Evolutionary conservation across 164 flowering plant species (phyloP), one percentile per base, ranked within the genome.

Genomic region (Umbilicus rupestris): DNA sequence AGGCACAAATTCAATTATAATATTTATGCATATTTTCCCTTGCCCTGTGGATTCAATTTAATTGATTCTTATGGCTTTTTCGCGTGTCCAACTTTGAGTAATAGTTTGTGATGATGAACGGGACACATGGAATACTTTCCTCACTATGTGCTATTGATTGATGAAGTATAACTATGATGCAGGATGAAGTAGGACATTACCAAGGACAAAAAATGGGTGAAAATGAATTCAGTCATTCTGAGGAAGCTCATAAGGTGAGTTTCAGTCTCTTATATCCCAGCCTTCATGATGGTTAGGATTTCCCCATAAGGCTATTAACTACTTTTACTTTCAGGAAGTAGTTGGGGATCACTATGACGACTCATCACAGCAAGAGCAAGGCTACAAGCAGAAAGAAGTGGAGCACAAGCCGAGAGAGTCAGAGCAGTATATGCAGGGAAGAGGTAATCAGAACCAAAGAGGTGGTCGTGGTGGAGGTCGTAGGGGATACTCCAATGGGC

Each of bases 391-490:
- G 60, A 62, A 50, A 14, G 88, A 82, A 20, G 12, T 10, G 7
- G 92, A 77, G 70, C 71, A 71, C 39, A 71, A 64, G 69, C 69
- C 66, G 26, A 70, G 67, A 64, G 84, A 77, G 30, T 59, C 41
- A 24, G 87, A 78, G 31, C 86, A 83, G 39, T 66, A 80, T 39
- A 37, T 57, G 63, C 82, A 78, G 0, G 80, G 87, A 55, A 77
- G 87, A 68, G 19, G 66, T 31, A 79, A 81, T 68, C 87, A 72
- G 63, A 87, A 83, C 77, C 84, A 80, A 59, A 78, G 97, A 81
- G 88, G 88, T 42, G 86, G 87, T 42, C 82, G 84, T 26, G 78
- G 86, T 74, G 81, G 86, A 28, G 84, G 89, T 1, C 78, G 89
- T 50, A 72, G 85, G 62, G 87, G 83, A 68, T 83, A 81, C 68